Conservation (phyloP, 202 grass and related monocot species). For the Hordeum pubiflorum region DNA sequence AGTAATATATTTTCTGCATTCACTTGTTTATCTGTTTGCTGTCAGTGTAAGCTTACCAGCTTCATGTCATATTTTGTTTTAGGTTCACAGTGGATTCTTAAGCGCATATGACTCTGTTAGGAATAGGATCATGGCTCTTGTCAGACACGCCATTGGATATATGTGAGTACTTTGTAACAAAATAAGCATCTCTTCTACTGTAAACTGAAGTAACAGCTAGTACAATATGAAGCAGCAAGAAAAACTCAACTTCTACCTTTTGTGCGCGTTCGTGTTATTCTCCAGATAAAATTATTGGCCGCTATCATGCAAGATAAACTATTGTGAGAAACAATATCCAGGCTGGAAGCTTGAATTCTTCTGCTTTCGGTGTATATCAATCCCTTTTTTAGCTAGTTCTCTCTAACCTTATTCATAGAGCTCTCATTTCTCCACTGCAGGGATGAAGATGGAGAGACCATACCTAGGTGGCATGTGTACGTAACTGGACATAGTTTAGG, state of each 20-base stretch:
- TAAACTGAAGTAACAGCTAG: not conserved
- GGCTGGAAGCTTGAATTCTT: not conserved
- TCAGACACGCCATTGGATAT: slow-evolving; percentile 51
- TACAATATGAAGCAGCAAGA: not conserved
- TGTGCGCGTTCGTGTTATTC: not conserved
- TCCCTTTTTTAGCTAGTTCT: not conserved
- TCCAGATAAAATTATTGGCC: not conserved
- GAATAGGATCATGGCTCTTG: slow-evolving; percentile 68
- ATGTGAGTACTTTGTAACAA: slow-evolving; percentile 43
- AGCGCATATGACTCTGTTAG: slow-evolving; percentile 88
- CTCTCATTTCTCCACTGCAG: slow-evolving; percentile 44
- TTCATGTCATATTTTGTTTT: slow-evolving; percentile 28
- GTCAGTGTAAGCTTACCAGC: slow-evolving; percentile 2
- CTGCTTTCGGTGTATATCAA: not conserved
- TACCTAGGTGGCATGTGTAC: slow-evolving; percentile 71
- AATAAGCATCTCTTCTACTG: not conserved
- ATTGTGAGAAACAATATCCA: not conserved
- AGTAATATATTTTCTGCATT: slow-evolving; percentile 26
- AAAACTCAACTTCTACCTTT: not conserved
- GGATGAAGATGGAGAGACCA: slow-evolving; percentile 33
- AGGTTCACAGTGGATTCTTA: slow-evolving; percentile 98
- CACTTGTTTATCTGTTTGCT: slow-evolving; percentile 11
- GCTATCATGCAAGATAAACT: not conserved
- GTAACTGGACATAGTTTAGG: slow-evolving; percentile 98
- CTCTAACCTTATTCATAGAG: not conserved